Conservation (phyloP, 2,329 filamentous ascomycete species). For the Pseudogymnoascus sp. region DNA sequence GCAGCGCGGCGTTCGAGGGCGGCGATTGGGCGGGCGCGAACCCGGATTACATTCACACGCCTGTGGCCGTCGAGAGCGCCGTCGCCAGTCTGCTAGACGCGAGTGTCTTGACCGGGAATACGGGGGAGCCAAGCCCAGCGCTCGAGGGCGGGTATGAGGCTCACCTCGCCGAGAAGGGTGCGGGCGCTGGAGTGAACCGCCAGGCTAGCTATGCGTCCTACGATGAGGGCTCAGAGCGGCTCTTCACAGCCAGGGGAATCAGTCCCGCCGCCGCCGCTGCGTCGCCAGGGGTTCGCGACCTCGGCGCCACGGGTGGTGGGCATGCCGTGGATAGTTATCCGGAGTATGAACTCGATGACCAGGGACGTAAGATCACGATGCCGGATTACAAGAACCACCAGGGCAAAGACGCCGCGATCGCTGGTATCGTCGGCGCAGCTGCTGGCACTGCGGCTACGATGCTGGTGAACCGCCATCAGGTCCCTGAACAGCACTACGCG, state of each 20-base stretch:
- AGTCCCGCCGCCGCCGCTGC: constrained; percentile 28
- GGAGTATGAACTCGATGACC: constrained; percentile 27
- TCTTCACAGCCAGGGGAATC: constrained; percentile 29
- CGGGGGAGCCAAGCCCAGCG: constrained; percentile 38
- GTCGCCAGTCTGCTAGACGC: constrained; percentile 82
- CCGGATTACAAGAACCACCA: constrained; percentile 20
- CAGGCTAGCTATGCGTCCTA: constrained; percentile 26
- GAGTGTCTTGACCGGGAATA: constrained; percentile 58
- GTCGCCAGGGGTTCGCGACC: constrained; percentile 11
- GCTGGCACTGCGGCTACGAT: constrained; percentile 20
- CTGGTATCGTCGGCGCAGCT: constrained; percentile 23
- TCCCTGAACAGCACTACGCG: constrained; percentile 18
- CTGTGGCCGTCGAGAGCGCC: constrained; percentile 71
- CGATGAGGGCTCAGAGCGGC: constrained; percentile 27
- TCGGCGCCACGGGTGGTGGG: background rate
- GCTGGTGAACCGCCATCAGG: constrained; percentile 8
- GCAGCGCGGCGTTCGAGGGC: constrained; percentile 42
- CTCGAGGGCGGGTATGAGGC: constrained; percentile 29
- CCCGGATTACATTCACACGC: constrained; percentile 60
- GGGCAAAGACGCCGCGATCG: constrained; percentile 20
- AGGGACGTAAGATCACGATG: constrained; percentile 27
- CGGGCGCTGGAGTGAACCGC: constrained; percentile 17
- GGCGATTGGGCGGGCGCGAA: constrained; percentile 49
- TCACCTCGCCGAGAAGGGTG: constrained; percentile 8
- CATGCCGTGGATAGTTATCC: constrained; percentile 16